Evolutionary conservation across 202 grass and related monocot species (phyloP).

Genomic region (Schoenoplectus tabernaemontani): DNA sequence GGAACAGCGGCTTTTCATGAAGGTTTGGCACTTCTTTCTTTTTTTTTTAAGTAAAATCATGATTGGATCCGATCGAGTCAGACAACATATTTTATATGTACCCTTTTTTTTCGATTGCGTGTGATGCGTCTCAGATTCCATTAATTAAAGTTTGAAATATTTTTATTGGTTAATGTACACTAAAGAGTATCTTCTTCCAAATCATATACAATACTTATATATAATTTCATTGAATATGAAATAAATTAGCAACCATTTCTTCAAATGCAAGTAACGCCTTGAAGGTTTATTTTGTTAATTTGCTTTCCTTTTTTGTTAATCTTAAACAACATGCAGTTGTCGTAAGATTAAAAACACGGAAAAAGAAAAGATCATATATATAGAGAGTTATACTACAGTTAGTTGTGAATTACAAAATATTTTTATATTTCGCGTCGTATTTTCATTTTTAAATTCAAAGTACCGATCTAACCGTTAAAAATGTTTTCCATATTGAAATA

Average conservation of each 20-base stretch:
- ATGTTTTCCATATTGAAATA: no score
- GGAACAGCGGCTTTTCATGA: background rate
- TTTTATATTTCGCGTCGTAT: no score
- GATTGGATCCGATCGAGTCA: background rate
- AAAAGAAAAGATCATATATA: background rate
- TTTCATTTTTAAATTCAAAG: no score
- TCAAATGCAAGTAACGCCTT: background rate
- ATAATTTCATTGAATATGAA: background rate
- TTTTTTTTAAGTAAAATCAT: background rate
- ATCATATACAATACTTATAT: background rate
- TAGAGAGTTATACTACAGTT: no score
- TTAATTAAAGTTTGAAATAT: background rate
- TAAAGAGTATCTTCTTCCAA: background rate
- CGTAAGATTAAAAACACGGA: background rate
- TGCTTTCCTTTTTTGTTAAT: background rate
- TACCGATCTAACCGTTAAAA: no score
- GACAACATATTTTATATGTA: background rate
- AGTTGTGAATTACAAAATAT: no score
- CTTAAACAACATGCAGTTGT: background rate
- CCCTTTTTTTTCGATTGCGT: background rate
- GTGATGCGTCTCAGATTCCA: background rate
- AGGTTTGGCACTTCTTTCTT: background rate
- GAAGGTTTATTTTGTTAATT: background rate
- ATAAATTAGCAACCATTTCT: background rate
- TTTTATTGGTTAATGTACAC: background rate